A percentile compares a stretch with the other conserved stretches of the same genome.
Evolutionary conservation across 225 moss, liverwort and hornwort species (phyloP).

Genomic region (Sphagnum tenellum): DNA sequence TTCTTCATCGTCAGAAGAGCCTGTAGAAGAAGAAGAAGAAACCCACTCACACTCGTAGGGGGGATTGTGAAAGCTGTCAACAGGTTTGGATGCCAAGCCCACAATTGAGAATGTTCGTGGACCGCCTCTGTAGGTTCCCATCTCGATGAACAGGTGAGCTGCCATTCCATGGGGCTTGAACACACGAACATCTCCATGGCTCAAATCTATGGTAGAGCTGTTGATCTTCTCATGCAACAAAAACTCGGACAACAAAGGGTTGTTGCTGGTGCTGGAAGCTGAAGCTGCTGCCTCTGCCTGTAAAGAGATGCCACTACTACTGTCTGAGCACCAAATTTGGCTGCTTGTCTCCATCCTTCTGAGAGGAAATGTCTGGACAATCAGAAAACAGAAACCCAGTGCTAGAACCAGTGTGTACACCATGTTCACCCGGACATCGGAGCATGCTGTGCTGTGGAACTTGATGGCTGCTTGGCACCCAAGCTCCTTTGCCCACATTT

Average conservation of each 20-base stretch:
- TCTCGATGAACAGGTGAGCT: constrained; percentile 45
- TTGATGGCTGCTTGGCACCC: constrained; percentile 43
- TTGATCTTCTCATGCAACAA: constrained; percentile 21
- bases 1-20: no score
- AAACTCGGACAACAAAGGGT: not conserved
- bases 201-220: constrained; percentile 7
- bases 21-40: not conserved
- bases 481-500: constrained; percentile 35
- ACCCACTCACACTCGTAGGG: constrained; percentile 34
- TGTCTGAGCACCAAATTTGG: constrained; percentile 12
- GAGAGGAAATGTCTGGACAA: constrained; percentile 31
- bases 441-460: constrained; percentile 34
- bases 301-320: no score
- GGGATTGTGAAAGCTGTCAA: constrained; percentile 26
- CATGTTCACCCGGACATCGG: constrained; percentile 32
- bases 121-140: constrained; percentile 45
- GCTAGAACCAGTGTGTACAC: constrained; percentile 24
- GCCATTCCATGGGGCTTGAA: constrained; percentile 43
- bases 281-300: not conserved
- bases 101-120: constrained; percentile 30
- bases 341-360: constrained; percentile 12
- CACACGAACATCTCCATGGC: constrained; percentile 22
- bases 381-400: constrained; percentile 17
- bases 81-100: constrained; percentile 34
- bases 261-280: not conserved